Conservation (phyloP, 352 stramenopile species). For the Pythium monospermum region DNA sequence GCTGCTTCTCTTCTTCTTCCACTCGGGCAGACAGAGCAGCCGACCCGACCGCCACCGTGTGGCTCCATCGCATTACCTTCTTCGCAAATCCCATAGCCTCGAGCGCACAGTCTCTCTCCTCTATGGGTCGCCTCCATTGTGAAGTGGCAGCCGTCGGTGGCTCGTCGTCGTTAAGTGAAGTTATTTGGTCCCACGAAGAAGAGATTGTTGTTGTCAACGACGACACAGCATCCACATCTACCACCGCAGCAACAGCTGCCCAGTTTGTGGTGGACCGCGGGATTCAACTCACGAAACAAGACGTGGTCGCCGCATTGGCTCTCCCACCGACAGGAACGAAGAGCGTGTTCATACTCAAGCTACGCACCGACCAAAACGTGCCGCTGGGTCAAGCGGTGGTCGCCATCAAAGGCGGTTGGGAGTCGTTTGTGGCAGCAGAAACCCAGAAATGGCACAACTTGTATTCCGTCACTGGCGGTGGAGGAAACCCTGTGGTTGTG, state of each 20-base stretch:
- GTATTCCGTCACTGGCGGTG: constrained; percentile 1
- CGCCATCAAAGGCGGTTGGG: constrained; percentile 9
- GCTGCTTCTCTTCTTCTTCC: no score
- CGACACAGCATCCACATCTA: background rate
- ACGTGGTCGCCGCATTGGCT: no score
- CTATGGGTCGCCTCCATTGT: background rate
- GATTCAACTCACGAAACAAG: no score
- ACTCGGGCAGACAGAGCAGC: no score
- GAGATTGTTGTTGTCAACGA: background rate
- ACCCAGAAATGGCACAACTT: constrained; percentile 18
- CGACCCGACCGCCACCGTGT: background rate
- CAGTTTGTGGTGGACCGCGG: background rate
- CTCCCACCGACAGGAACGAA: no score
- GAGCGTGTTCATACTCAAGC: constrained; percentile 1
- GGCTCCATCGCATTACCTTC: background rate
- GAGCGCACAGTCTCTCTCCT: background rate
- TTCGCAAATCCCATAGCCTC: no score
- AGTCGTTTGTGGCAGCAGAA: constrained; percentile 1
- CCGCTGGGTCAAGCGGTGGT: constrained; percentile 11
- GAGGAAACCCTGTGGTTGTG: constrained; percentile 6
- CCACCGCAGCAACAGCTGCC: no score
- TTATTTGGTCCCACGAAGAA: background rate
- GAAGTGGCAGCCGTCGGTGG: background rate
- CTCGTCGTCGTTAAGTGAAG: background rate
- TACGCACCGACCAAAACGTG: background rate